Base-by-base conservation (phyloP, 306 rosid species). In the Cicer yamashitae region DNA sequence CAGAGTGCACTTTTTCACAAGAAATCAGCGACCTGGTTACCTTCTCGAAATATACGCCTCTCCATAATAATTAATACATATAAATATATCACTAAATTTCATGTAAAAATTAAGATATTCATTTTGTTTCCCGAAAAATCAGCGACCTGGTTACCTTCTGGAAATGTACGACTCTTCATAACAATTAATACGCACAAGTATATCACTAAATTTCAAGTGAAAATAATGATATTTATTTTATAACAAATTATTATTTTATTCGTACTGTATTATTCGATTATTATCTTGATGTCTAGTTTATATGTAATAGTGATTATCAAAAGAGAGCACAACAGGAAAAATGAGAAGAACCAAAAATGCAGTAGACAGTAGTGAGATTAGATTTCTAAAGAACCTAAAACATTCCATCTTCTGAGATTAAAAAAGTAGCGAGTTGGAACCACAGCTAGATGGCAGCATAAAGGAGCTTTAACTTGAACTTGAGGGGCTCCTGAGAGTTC, bases 101-200 rank as follows among this genome's bases (percentile, higher is more conserved):
- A 6, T 40, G n/a, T 17, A 64, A 40, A 41, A 18, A 41, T 10
- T 37, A 34, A 14, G 30, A 39, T 14, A 3, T 64, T 18, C 17
- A 64, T 41, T 41, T 41, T 64, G 30, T 22, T 22, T 22, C 30
- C 30, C 3, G 30, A 22, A 22, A 22, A 22, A 22, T 22, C 30
- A 22, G 30, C 30, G 30, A 57, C n/a, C 13, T 57, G 66, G 34
- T 60, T 34, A 34, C 43, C 66, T 34, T 60, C 44, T 34, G 6
- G 13, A 12, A 30, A 60, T 59, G 65, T 59, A 59, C 10, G 34
- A 59, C 17, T 59, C 65, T 59, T 14, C 40, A 12, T 22, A 11
- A 58, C 30, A 58, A 25, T 59, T 59, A 30, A 59, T 60, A 34
- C 66, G 34, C 10, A n/a, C n/a, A 59, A 30, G 17, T 58, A 64